Conservation (phyloP, 2,329 filamentous ascomycete species). For the Fusarium foetens region DNA sequence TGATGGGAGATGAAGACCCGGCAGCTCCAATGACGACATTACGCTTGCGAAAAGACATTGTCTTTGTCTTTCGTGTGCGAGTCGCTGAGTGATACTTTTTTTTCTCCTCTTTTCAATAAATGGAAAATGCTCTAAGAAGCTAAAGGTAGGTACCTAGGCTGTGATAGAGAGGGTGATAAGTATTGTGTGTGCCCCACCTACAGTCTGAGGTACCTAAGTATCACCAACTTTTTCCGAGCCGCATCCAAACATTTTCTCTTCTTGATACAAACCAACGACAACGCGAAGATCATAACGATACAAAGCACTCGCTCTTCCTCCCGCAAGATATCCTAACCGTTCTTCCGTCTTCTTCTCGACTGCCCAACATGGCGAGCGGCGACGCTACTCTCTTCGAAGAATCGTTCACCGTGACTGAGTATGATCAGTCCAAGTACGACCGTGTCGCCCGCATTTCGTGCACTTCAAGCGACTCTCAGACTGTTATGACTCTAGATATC, state of each 20-base stretch:
- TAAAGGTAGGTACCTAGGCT: neutral
- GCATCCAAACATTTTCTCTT: conserved; percentile 41
- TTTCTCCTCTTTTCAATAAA: neutral
- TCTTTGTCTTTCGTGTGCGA: neutral
- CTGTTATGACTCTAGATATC: conserved; percentile 86
- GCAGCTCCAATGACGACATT: conserved; percentile 61
- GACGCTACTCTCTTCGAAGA: conserved; percentile 96
- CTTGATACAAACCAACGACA: conserved; percentile 15
- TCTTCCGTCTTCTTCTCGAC: neutral
- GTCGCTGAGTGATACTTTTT: neutral
- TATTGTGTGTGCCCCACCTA: conserved; percentile 39
- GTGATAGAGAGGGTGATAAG: neutral
- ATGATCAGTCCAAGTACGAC: conserved; percentile 92
- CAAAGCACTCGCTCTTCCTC: neutral
- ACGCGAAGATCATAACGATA: conserved; percentile 3
- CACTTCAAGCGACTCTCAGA: conserved; percentile 78
- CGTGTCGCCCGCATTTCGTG: conserved; percentile 87
- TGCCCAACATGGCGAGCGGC: conserved; percentile 57
- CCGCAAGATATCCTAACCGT: neutral
- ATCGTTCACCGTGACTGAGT: conserved; percentile 81
- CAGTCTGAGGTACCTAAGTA: neutral
- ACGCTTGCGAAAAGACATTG: conserved; percentile 68
- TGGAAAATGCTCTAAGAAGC: neutral
- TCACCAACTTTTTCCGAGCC: conserved; percentile 38
- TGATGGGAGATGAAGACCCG: conserved; percentile 29